These are phyloP conservation scores for Vanderwaltozyma verrucispora DNA, from an alignment of 805 yeast genomes.

Conservation along the genomic window DNA sequence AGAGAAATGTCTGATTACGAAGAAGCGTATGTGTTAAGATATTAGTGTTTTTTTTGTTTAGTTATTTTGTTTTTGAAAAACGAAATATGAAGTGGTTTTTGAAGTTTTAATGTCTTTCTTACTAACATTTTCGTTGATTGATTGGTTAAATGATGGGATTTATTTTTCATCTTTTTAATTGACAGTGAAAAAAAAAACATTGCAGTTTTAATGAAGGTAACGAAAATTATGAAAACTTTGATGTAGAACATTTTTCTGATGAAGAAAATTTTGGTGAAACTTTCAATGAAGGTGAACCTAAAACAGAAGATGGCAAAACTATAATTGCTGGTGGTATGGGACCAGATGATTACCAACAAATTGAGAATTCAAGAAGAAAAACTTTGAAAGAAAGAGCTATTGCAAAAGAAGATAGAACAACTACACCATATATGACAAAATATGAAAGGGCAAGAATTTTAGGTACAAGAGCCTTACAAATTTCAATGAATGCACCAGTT, in stretches of 20 bases:
- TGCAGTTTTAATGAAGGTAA: constrained; percentile 54
- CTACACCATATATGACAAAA: constrained; percentile 98
- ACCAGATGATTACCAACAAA: constrained; percentile 39
- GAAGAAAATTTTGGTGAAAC: constrained; percentile 40
- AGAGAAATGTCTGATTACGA: constrained; percentile 54
- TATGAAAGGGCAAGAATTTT: constrained; percentile 96
- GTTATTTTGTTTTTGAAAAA: no score
- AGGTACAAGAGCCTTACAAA: constrained; percentile 96
- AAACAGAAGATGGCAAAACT: constrained; percentile 57
- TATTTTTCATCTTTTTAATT: no score
- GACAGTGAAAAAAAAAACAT: no score
- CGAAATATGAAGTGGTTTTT: no score
- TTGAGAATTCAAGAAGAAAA: constrained; percentile 39
- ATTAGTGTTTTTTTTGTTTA: no score
- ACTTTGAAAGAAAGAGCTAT: constrained; percentile 75
- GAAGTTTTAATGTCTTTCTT: no score
- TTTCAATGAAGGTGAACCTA: constrained; percentile 23
- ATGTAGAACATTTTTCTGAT: constrained; percentile 75
- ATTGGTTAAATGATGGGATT: no score
- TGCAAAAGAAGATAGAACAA: constrained; percentile 77
- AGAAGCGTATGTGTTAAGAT: constrained; percentile 32
- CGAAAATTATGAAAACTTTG: constrained; percentile 70
- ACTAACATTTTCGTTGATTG: not conserved
- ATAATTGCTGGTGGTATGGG: constrained; percentile 64
- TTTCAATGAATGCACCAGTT: constrained; percentile 97